Base-by-base conservation (phyloP, 352 stramenopile species). In the Phytophthora cryptogea region DNA sequence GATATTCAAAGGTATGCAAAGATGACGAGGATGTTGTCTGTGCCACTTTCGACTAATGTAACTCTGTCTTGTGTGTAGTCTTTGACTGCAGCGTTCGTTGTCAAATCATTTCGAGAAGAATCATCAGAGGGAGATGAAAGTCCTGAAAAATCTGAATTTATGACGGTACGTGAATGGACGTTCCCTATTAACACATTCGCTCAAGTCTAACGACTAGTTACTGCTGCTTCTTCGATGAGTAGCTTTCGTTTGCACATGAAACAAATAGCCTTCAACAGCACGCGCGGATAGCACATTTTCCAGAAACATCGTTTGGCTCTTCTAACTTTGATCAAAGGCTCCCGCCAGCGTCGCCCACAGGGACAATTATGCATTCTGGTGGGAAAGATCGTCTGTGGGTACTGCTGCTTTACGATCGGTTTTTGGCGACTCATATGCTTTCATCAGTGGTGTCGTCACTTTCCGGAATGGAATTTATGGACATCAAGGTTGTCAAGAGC, bases 391-490 rank as follows among this genome's bases (percentile, higher is more conserved):
- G 72, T 13, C 63, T 74, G 17, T 95, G 86, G 86, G 59, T 95
- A 1, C 69, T 93, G 36, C 42, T 95, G 17, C 61, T 87, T 11
- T 92, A 90, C 42, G 79, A 91, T 63, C 75, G 78, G 0, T 71
- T 70, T 23, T 43, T 95, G 13, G 64, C 82, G 7, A 91, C 80
- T 8, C 68, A 86, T 35, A 61, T 80, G 17, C 70, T 95, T 23
- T 92, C 86, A 5, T 79, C 76, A 0, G 74, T 72, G 31, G 81
- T 86, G 16, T 83, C 82, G 1, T 59, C 61, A 0, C 89, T 76
- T 27, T 50, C 63, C 11, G 84, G 84, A 0, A 92, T 95, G 82
- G 73, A 93, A 50, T 90, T 89, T 41, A 72, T 95, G 50, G 83
- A 95, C 46, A 90, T 95, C 49, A 90, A 92, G 40, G 65, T 92